Percentiles rank a stretch among this genome's conserved stretches.
Evolutionary conservation across 2,329 filamentous ascomycete genomes (phyloP).

Genomic region (Madurella mycetomatis): DNA sequence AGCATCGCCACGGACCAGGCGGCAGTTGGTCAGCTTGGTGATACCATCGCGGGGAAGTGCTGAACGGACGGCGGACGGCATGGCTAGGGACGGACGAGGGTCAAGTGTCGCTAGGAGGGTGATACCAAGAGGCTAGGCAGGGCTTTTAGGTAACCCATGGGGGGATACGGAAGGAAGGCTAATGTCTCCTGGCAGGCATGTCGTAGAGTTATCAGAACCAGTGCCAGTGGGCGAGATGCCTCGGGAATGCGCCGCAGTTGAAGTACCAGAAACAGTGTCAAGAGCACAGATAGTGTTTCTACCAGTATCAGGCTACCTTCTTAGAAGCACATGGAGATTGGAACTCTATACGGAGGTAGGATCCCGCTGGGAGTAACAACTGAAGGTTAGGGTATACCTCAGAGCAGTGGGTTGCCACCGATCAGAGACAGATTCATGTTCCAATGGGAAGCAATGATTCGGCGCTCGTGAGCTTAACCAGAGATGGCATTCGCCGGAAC

Average conservation of each 20-base stretch:
- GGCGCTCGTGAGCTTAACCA: conserved; percentile 1
- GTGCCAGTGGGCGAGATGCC: no score
- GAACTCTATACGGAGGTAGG: no score
- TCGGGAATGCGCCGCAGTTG: no score
- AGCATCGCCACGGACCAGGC: conserved; percentile 62
- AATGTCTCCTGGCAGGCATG: no score
- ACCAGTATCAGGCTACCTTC: not conserved
- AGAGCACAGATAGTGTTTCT: no score
- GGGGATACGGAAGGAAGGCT: no score
- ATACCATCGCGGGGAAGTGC: conserved; percentile 41
- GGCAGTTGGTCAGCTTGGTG: conserved; percentile 87
- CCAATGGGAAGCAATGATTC: not conserved
- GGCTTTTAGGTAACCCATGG: not conserved
- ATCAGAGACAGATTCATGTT: not conserved
- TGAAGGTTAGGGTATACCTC: no score
- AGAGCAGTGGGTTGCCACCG: no score
- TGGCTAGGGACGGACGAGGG: conserved; percentile 2
- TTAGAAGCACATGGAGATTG: not conserved
- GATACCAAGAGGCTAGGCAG: not conserved
- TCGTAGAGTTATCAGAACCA: no score
- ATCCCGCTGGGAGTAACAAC: no score
- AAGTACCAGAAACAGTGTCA: not conserved
- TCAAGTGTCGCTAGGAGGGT: not conserved
- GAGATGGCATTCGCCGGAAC: not conserved
- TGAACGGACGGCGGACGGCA: conserved; percentile 26